Evolutionary conservation across 2,329 filamentous ascomycete species (phyloP), one percentile per base, ranked within the genome.

Genomic region (Pseudopithomyces chartarum): DNA sequence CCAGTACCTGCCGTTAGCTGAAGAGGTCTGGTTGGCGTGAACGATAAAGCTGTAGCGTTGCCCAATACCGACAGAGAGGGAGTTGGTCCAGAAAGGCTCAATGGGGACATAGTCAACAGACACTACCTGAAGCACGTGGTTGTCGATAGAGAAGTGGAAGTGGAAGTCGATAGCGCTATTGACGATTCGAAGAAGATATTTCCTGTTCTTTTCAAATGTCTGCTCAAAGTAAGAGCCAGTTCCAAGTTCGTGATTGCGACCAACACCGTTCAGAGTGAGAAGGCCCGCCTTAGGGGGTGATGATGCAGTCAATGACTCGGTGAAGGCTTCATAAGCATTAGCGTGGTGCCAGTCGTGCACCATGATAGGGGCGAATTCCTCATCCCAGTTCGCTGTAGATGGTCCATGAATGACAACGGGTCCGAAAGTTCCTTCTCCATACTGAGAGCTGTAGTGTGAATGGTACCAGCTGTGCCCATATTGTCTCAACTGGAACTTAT

Each of bases 41-140:
- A 80, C 73, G 51, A 80, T 71, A 11, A 80, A 74, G 44, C 77
- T 76, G 67, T 79, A 79, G 19, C 78, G 74, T 57, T 80, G 78
- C 26, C 68, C 78, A 43, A 79, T 77, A 13, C 63, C 74, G 6
- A 80, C 59, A 20, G 77, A 63, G 2, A 79, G 22, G 58, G 63
- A 71, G 7, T 68, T 60, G 4, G 72, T 73, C 8, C 42, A 61
- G 54, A 76, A 77, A 1, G 76, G 76, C 36, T 70, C 59, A 50
- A 78, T 69, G 1, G 76, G 73, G 2, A 78, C 65, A 36, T 65
- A 59, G 32, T 68, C 65, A 15, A 59, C 64, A 0, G 69, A 64
- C 8, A 79, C 73, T 56, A 79, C 73, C 20, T 67, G 66, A 26
- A 79, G 58, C 11, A 61, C 62, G 52, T 79, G 76, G 38, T 65